A percentile compares a stretch with the other conserved stretches of the same genome.
Evolutionary conservation across 78 protist species (phyloP).

Genomic region (Dictyostelium intermedium): DNA sequence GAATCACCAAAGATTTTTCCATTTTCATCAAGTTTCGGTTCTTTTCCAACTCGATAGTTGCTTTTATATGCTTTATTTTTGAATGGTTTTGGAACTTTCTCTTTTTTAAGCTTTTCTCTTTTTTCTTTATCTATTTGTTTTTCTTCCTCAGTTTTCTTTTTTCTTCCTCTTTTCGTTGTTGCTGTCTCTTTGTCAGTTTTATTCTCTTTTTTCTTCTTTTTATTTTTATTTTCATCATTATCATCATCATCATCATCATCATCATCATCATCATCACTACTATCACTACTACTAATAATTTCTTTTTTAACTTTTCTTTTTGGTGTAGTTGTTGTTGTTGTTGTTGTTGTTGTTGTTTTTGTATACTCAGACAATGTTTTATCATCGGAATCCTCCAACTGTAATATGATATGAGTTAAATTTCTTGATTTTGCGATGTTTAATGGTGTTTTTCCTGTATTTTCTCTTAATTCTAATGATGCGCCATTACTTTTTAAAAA

Average conservation of each 20-base stretch:
- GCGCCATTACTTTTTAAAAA: not conserved
- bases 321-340: not conserved
- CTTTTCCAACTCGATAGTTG: too few species aligned
- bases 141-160: not conserved
- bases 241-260: not conserved
- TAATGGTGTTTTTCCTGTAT: not conserved
- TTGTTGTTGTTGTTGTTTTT: not conserved
- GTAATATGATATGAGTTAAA: not conserved
- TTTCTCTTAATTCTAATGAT: not conserved
- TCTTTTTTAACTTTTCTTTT: not conserved
- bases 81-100: not conserved
- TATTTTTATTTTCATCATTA: not conserved
- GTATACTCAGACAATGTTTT: too few species aligned
- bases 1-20: not conserved
- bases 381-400: not conserved
- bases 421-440: not conserved
- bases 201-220: not conserved
- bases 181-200: not conserved
- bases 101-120: not conserved
- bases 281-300: not conserved
- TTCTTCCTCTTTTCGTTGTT: not conserved
- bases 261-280: not conserved
- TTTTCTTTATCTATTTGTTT: not conserved
- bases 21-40: not conserved
- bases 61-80: not conserved